These are phyloP conservation scores for Scenedesmus sp. DNA, from an alignment of 163 green algal genomes.

Conservation along the genomic window DNA sequence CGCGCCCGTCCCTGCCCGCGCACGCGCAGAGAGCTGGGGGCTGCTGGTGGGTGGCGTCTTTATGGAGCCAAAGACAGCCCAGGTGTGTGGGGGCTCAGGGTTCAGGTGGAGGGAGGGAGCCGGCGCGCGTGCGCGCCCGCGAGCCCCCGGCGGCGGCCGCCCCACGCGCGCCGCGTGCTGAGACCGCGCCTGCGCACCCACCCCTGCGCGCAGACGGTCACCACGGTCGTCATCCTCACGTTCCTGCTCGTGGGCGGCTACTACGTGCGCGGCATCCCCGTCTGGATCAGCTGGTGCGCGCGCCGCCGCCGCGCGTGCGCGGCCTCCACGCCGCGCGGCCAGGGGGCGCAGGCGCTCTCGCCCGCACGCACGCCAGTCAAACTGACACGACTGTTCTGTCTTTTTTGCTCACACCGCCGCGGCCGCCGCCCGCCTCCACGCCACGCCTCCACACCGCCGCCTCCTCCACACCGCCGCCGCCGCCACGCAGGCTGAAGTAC, in stretches of 20 bases:
- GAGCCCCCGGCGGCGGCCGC: not conserved
- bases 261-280: conserved; percentile 66
- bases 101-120: not conserved
- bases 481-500: too few species aligned
- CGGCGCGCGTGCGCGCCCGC: not conserved
- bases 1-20: too few species aligned
- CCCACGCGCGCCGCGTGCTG: not conserved
- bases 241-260: conserved; percentile 86
- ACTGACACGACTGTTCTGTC: not conserved
- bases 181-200: not conserved
- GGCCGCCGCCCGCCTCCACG: too few species aligned
- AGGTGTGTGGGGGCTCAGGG: conserved; percentile 31
- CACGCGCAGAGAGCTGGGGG: conserved; percentile 50
- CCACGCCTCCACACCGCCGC: too few species aligned
- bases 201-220: conserved; percentile 12
- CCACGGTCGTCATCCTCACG: conserved; percentile 67
- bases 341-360: not conserved
- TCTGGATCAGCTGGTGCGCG: conserved; percentile 88
- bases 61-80: conserved; percentile 54
- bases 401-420: too few species aligned
- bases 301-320: too few species aligned
- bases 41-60: conserved; percentile 61
- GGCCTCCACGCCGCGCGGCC: not conserved
- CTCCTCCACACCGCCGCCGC: too few species aligned
- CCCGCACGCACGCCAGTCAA: not conserved